Evolutionary conservation across 1,284 basidiomycete genomes (phyloP), one percentile per base, ranked within the genome.

Genomic region (Fomitopsis betulina): DNA sequence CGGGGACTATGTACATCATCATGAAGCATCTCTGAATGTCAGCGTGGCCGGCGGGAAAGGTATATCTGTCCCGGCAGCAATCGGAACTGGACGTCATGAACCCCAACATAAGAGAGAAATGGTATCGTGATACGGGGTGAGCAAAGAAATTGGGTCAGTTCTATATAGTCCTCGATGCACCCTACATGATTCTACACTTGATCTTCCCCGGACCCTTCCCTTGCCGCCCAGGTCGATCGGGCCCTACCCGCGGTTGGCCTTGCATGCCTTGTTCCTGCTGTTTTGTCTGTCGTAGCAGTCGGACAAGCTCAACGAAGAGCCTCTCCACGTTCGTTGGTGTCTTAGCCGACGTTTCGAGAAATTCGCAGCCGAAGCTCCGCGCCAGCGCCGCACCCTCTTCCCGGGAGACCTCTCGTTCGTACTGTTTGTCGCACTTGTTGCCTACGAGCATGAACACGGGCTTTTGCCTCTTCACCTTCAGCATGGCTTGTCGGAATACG

Each of bases 301-400:
- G 87, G 51, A 99, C 94, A 58, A 98, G 84, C 65, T 87, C 89
- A 72, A 84, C 92, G 77, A 99, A 99, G 33, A 96, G 86, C 53
- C 87, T 84, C 73, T 99, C 95, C 61, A 99, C 97, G 72, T 98
- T 98, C 70, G 91, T 84, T 53, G 96, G 89, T 54, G 93, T 94
- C 79, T 97, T 97, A 47, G 96, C 97, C 37, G 91, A 94, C 38
- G 96, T 96, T 76, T 98, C 96, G 73, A 96, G 91, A 73, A 98
- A 98, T 58, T 92, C 90, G 79, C 95, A 98, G 35, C 93, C 94
- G 69, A 96, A 93, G 58, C 86, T 82, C 65, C 87, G 84, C 30
- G 97, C 96, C 62, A 98, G 78, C 21, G 85, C 85, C 19, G 84
- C 82, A 3, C 96, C 97, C 73, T 98, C 96, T 71, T 94, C 91